Base-by-base conservation (phyloP, 768 basidiomycete genomes). In the Grammothele lineata region DNA sequence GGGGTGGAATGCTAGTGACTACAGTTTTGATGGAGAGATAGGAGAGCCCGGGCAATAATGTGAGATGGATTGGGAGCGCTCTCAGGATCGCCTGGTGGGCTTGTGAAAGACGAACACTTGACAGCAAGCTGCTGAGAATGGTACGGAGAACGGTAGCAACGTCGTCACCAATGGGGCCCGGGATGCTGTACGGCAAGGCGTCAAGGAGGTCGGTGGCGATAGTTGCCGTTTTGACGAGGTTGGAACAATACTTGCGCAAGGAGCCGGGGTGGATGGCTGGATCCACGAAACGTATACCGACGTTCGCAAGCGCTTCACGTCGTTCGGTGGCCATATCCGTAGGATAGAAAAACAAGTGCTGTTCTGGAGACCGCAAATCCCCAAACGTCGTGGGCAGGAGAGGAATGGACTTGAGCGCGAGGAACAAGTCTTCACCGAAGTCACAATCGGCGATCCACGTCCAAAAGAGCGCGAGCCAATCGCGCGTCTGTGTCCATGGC, bases 391-490 rank as follows among this genome's bases (percentile, higher is more conserved):
- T 65, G 1, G 73, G 74, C 5, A 75, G 56, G 10, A 74, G 51
- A 24, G 54, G 60, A 1, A 66, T 43, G 1, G 55, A 25, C 3
- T 45, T 30, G 26, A 70, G 55, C 11, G 46, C 50, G 0, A 53
- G 41, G 30, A 65, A 63, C 0, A 71, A 45, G 6, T 54, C 43
- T 2, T 53, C 47, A 15, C 50, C 54, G 11, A 38, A 46, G 0
- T 40, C 15, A 59, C 64, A 72, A 0, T 32, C 47, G 5, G 49
- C 55, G 37, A 71, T 40, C 76, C 75, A 77, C 3, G 42, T 34
- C 77, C 76, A 78, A 48, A 76, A 77, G 1, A 44, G 40, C 1
- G 62, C 56, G n/a, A 75, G 45, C 70, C 71, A 75, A 5, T 46
- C 35, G 15, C 32, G 11, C 5, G 43, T 21, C 14, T 14, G 32